Percentiles rank a stretch among this genome's conserved stretches.
Evolutionary conservation across 495 filamentous ascomycete species (phyloP).

Genomic region (Friedmanniomyces simplex): DNA sequence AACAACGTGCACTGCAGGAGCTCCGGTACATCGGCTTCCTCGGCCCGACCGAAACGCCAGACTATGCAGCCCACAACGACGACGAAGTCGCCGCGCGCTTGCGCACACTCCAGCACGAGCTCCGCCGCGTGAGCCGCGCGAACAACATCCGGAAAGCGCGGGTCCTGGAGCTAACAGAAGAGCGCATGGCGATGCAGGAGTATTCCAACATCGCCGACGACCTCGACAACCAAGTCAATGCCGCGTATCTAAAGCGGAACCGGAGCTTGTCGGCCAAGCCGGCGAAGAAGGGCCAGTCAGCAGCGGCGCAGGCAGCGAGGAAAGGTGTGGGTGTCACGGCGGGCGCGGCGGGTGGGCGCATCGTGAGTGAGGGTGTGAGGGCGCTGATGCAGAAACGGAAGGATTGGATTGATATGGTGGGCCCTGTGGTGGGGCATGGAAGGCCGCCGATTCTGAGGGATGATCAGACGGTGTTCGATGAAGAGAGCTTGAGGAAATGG

Average conservation of each 20-base stretch:
- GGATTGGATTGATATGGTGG: conserved; percentile 80
- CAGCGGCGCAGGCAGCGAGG: conserved; percentile 40
- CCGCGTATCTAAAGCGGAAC: conserved; percentile 92
- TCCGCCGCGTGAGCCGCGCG: conserved; percentile 67
- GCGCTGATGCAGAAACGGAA: conserved; percentile 79
- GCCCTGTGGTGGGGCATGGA: conserved; percentile 74
- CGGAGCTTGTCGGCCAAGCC: conserved; percentile 81
- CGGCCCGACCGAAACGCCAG: conserved; percentile 46
- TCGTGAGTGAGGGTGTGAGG: conserved; percentile 81
- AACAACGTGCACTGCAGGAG: conserved; percentile 82
- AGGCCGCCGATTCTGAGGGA: conserved; percentile 44
- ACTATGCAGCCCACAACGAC: conserved; percentile 83
- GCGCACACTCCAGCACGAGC: conserved; percentile 68
- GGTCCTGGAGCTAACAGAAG: conserved; percentile 73
- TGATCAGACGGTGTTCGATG: conserved; percentile 56
- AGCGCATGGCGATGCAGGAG: conserved; percentile 89
- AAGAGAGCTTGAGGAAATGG: conserved; percentile 42
- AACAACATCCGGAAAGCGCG: conserved; percentile 86
- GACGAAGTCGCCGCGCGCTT: conserved; percentile 89
- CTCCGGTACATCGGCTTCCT: conserved; percentile 90
- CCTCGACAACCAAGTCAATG: conserved; percentile 88
- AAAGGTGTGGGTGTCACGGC: conserved; percentile 27
- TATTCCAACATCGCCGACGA: conserved; percentile 95
- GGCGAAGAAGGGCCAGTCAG: conserved; percentile 57
- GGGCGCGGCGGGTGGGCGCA: conserved; percentile 55